A percentile compares a stretch with the other conserved stretches of the same genome.
Evolutionary conservation across 176 grass and related monocot genomes (phyloP).

Genomic region (Phragmites australis): DNA sequence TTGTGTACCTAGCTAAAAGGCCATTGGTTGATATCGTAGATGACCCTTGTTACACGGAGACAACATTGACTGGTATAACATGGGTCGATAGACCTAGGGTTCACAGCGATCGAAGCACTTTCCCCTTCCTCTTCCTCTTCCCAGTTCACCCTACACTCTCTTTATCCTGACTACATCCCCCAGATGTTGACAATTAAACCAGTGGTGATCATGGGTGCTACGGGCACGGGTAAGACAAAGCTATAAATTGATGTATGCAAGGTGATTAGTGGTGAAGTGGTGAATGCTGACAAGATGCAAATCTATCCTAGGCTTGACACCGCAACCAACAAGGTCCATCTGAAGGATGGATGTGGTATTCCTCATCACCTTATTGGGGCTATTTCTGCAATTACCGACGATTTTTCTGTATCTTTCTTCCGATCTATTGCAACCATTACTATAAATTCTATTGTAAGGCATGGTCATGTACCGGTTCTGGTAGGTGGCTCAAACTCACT

Average conservation of each 20-base stretch:
- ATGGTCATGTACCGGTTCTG: conserved; percentile 25
- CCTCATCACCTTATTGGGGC: conserved; percentile 47
- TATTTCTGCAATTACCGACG: neutral
- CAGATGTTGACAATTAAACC: neutral
- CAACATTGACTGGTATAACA: neutral
- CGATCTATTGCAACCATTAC: neutral
- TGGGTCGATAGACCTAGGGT: neutral
- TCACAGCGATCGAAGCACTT: neutral
- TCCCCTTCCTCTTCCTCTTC: neutral
- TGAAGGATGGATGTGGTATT: conserved; percentile 28
- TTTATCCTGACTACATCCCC: neutral
- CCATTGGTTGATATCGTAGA: too few relatives aligned
- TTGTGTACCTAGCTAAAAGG: too few relatives aligned
- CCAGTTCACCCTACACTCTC: neutral
- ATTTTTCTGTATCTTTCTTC: conserved; percentile 31
- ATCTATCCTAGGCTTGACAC: conserved; percentile 48
- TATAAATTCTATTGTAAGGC: conserved; percentile 21
- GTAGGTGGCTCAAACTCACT: conserved; percentile 59
- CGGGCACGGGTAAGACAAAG: conserved; percentile 51
- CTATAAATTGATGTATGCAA: conserved; percentile 43
- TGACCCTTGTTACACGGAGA: too few relatives aligned
- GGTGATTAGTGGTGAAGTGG: conserved; percentile 38
- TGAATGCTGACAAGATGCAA: conserved; percentile 63
- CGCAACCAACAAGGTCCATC: conserved; percentile 49
- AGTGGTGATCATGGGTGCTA: conserved; percentile 46